Conservation (phyloP, 495 filamentous ascomycete species). For the Trichocladium uniseriatum region DNA sequence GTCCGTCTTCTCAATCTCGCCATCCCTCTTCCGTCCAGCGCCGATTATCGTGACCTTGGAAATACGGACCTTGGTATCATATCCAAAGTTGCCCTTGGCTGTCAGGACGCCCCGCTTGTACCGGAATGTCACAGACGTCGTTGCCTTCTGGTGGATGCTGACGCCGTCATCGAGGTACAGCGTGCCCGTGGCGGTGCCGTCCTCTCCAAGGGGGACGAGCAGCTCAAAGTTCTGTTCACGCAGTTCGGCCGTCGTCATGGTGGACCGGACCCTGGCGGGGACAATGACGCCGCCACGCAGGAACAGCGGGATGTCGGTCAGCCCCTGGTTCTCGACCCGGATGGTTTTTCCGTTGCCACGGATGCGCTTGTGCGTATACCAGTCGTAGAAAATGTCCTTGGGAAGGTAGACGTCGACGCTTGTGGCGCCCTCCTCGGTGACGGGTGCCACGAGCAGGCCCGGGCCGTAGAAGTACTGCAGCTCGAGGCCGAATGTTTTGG, state of each 20-base stretch:
- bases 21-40: constrained; percentile 15
- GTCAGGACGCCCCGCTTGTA: constrained; percentile 43
- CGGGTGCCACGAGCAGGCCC: constrained; percentile 62
- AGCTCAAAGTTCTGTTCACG: constrained; percentile 60
- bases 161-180: constrained; percentile 57
- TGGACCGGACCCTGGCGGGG: constrained; percentile 50
- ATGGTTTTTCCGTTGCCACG: constrained; percentile 46
- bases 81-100: constrained; percentile 47
- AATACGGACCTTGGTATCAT: constrained; percentile 40
- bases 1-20: neutral
- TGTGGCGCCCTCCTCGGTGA: constrained; percentile 53
- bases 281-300: constrained; percentile 62
- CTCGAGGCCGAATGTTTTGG: constrained; percentile 41
- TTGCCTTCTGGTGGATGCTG: constrained; percentile 41
- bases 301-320: constrained; percentile 64
- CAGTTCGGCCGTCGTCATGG: constrained; percentile 61
- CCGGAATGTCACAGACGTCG: constrained; percentile 43
- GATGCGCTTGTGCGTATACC: constrained; percentile 51
- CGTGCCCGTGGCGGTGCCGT: constrained; percentile 31
- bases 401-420: constrained; percentile 66
- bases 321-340: constrained; percentile 44
- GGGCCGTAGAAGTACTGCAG: constrained; percentile 48
- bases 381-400: constrained; percentile 70
- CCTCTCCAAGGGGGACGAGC: constrained; percentile 51
- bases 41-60: constrained; percentile 50